phyloP scores from a whole-genome alignment of 2,329 filamentous ascomycete genomes.

The Aulographum hederae region DNA sequence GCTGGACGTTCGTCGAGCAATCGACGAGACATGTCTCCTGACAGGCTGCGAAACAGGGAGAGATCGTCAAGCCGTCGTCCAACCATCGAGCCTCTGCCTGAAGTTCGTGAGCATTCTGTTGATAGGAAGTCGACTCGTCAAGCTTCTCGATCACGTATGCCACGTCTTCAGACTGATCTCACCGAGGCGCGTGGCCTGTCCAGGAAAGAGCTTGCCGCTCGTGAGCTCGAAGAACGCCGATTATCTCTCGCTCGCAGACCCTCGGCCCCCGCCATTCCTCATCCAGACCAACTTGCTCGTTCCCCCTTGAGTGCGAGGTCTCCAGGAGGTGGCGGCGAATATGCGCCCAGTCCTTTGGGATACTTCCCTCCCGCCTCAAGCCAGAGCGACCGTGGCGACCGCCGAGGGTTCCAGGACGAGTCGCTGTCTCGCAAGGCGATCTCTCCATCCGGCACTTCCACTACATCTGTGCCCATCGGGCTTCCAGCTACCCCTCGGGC shows the following conservation, averaged over 20 bases:
- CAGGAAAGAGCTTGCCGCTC: conserved; percentile 35
- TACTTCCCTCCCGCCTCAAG: background rate
- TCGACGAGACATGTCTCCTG: conserved; percentile 27
- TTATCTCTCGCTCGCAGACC: conserved; percentile 67
- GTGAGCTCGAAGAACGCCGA: conserved; percentile 75
- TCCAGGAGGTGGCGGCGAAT: background rate
- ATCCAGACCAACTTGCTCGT: conserved; percentile 37
- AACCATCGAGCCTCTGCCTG: background rate
- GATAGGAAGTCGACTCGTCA: background rate
- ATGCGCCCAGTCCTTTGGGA: background rate
- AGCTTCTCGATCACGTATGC: conserved; percentile 1
- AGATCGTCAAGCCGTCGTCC: conserved; percentile 17
- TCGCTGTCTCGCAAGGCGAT: too few species aligned
- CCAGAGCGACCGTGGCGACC: conserved; percentile 7
- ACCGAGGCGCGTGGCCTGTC: conserved; percentile 10
- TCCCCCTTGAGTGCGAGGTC: background rate
- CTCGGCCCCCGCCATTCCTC: conserved; percentile 61
- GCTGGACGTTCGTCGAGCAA: conserved; percentile 20
- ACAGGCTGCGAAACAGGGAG: conserved; percentile 17
- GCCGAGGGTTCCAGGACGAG: conserved; percentile 10
- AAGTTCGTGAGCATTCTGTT: background rate
- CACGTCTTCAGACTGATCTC: conserved; percentile 8
- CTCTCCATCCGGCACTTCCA: conserved; percentile 24
- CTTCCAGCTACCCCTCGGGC: conserved; percentile 83
- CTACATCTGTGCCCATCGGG: conserved; percentile 43